Conservation (phyloP, 2,329 filamentous ascomycete species). For the Pestalotiopsis sp. region DNA sequence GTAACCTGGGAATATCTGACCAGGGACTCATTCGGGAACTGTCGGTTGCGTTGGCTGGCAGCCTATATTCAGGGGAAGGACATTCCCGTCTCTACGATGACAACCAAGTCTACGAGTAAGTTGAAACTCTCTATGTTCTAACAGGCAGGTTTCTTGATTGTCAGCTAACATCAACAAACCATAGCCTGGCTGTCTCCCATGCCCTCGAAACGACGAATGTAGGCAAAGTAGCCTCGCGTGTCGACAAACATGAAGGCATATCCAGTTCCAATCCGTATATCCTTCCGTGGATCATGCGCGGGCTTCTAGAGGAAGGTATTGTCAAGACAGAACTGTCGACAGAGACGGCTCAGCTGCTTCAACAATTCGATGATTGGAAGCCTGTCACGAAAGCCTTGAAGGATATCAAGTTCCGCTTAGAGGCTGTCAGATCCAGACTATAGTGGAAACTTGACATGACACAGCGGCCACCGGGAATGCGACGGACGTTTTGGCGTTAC, state of each 20-base stretch:
- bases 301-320: constrained; percentile 86
- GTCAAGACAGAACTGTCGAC: constrained; percentile 78
- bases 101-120: constrained; percentile 76
- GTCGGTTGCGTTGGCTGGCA: constrained; percentile 84
- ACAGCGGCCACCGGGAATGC: background rate
- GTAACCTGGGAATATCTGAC: constrained; percentile 90
- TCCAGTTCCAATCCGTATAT: constrained; percentile 79
- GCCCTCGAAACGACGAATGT: constrained; percentile 71
- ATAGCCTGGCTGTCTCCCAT: constrained; percentile 68
- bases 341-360: constrained; percentile 80
- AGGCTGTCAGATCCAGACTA: constrained; percentile 86
- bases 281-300: constrained; percentile 93
- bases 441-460: constrained; percentile 28
- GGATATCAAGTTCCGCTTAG: constrained; percentile 92
- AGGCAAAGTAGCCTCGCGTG: constrained; percentile 47
- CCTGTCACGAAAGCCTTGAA: constrained; percentile 88
- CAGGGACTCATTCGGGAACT: constrained; percentile 92
- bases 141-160: constrained; percentile 28
- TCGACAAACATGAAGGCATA: constrained; percentile 53
- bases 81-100: constrained; percentile 95
- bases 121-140: constrained; percentile 25
- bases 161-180: constrained; percentile 48
- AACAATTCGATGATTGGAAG: constrained; percentile 92
- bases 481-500: background rate
- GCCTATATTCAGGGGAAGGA: constrained; percentile 87